Evolutionary conservation across 148 eudicot species (phyloP).

Genomic region (Rhododendron ferrugineum): DNA sequence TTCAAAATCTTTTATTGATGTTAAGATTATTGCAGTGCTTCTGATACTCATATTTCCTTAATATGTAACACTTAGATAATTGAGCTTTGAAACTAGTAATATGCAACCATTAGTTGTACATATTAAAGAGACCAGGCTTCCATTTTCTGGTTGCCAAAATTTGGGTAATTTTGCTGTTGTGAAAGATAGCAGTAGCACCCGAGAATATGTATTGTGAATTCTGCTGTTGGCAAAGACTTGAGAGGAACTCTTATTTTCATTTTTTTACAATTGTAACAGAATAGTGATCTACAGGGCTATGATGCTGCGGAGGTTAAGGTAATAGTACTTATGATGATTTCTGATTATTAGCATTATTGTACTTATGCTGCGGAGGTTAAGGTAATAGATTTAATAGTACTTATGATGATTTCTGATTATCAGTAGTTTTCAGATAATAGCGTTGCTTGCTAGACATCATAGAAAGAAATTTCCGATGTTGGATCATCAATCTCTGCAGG

Average conservation of each 20-base stretch:
- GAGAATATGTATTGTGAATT: background rate
- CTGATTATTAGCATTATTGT: background rate
- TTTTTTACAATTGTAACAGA: slow-evolving; percentile 27
- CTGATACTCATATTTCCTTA: background rate
- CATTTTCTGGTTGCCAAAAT: background rate
- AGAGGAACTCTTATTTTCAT: slow-evolving; percentile 4
- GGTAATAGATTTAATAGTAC: slow-evolving; percentile 21
- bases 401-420: slow-evolving; percentile 4
- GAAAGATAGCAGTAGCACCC: background rate
- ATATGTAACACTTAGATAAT: background rate
- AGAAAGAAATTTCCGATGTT: slow-evolving; percentile 58
- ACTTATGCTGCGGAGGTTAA: slow-evolving; percentile 38
- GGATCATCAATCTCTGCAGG: slow-evolving; percentile 31
- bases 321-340: background rate
- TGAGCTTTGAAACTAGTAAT: background rate
- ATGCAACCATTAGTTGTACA: background rate
- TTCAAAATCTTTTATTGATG: background rate
- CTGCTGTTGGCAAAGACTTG: background rate
- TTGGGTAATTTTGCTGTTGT: background rate
- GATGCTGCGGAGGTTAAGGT: slow-evolving; percentile 54
- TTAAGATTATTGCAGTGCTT: background rate
- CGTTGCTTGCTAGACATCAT: slow-evolving; percentile 56
- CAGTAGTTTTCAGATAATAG: slow-evolving; percentile 50
- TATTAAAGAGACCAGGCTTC: background rate
- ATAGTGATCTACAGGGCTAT: slow-evolving; percentile 58